A percentile compares a stretch with the other conserved stretches of the same genome.
Evolutionary conservation across 2,329 filamentous ascomycete species (phyloP).

Genomic region (Berkeleyomyces rouxiae): DNA sequence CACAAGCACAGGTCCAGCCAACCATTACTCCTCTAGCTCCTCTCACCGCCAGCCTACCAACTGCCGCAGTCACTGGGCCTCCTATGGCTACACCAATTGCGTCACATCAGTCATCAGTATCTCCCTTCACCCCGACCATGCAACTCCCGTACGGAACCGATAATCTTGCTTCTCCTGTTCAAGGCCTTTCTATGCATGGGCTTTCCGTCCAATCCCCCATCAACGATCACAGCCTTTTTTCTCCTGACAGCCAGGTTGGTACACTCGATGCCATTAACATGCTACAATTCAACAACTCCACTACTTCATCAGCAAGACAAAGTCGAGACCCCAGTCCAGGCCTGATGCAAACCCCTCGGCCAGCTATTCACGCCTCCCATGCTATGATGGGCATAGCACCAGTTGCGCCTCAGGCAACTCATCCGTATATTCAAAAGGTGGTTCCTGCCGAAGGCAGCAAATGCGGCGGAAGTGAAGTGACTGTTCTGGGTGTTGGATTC

Average conservation of each 20-base stretch:
- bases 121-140: slow-evolving; percentile 36
- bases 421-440: slow-evolving; percentile 59
- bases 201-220: slow-evolving; percentile 20
- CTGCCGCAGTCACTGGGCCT: background rate
- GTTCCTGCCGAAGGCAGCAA: slow-evolving; percentile 71
- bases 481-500: slow-evolving; percentile 66
- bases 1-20: slow-evolving; percentile 16
- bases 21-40: slow-evolving; percentile 21
- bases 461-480: slow-evolving; percentile 73
- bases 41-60: background rate
- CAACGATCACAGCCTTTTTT: slow-evolving; percentile 26
- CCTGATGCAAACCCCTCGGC: slow-evolving; percentile 11
- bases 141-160: slow-evolving; percentile 29
- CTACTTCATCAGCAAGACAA: slow-evolving; percentile 53
- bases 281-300: slow-evolving; percentile 52
- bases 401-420: slow-evolving; percentile 11
- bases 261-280: slow-evolving; percentile 44
- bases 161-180: slow-evolving; percentile 23
- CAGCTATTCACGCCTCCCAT: slow-evolving; percentile 35
- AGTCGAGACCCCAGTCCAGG: slow-evolving; percentile 65
- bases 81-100: slow-evolving; percentile 24
- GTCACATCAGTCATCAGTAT: slow-evolving; percentile 24
- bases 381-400: slow-evolving; percentile 16
- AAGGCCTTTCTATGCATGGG: slow-evolving; percentile 12
- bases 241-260: slow-evolving; percentile 6